Base-by-base conservation (phyloP, 1,139 yeast species). In the Suhomyces atakaporum region DNA sequence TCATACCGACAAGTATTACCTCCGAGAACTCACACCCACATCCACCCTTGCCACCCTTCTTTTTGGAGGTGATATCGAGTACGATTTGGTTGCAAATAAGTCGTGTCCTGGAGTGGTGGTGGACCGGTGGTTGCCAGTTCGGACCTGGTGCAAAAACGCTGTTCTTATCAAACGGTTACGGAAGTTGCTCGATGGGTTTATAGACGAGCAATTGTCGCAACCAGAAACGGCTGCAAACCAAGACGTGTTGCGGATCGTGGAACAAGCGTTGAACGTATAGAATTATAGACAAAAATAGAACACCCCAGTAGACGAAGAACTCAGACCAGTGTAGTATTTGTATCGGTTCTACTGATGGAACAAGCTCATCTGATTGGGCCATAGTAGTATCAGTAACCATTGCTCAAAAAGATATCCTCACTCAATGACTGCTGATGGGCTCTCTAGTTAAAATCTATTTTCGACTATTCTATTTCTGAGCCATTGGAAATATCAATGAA, bases 141-240 rank as follows among this genome's bases (percentile, higher is more conserved):
- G 7, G 68, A 92, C 23, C 69, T 86, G 97, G 97, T 86, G 96
- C 46, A 84, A 94, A 49, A 88, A 90, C 53, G 97, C 94, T 1
- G 95, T 92, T 4, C 65, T 90, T 35, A 74, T 89, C 25, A 85
- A 85, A 43, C 77, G 84, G 40, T 62, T 92, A 35, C 68, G 95
- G 46, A 54, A 65, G 13, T 56, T 88, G 30, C 62, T 90, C 18
- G 95, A 89, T 53, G 65, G 73, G 13, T 77, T 84, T 1, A 75
- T 90, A 38, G 84, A 77, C 32, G 73, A 71, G 18, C 78, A 78
- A 30, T 51, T 71, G 16, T 56, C 66, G 1, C 50, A 49, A 29
- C 69, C 69, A 21, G 12, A 29, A 27, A 32, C 33, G 39, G 35
- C 29, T 14, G 35, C 33, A 12, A 42, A 43, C 25, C 28, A 33